A percentile compares a stretch with the other conserved stretches of the same genome.
These are phyloP conservation scores for Neurospora hispaniola DNA, from an alignment of 495 filamentous ascomycete species.

Conservation along the genomic window DNA sequence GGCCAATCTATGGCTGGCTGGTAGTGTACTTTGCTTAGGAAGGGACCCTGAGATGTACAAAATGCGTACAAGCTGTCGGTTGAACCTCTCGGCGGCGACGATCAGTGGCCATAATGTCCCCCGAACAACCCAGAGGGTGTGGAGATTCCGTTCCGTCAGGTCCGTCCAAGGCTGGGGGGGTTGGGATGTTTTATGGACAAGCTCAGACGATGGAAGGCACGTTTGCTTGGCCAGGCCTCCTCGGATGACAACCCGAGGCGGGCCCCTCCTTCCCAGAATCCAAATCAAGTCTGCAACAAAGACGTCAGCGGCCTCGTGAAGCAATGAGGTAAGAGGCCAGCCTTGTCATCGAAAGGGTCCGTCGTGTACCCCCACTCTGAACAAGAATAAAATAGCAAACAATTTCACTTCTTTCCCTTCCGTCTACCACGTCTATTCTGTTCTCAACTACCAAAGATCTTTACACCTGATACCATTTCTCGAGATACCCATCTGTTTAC, in stretches of 20 bases:
- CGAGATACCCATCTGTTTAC: neutral
- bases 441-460: neutral
- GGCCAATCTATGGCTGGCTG: neutral
- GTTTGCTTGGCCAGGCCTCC: neutral
- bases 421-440: neutral
- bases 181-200: neutral
- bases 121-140: neutral
- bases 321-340: neutral
- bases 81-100: neutral
- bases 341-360: neutral
- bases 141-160: neutral
- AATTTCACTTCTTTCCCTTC: neutral
- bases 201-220: neutral
- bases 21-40: neutral
- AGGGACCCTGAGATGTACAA: neutral
- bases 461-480: neutral
- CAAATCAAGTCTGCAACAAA: constrained; percentile 7
- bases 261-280: neutral
- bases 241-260: neutral
- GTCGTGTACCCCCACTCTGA: neutral
- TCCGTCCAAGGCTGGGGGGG: neutral
- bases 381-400: neutral
- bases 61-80: neutral
- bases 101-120: neutral
- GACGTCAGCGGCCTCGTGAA: constrained; percentile 11